Evolutionary conservation across 352 stramenopile species (phyloP).

Genomic region (Globisporangium polare): DNA sequence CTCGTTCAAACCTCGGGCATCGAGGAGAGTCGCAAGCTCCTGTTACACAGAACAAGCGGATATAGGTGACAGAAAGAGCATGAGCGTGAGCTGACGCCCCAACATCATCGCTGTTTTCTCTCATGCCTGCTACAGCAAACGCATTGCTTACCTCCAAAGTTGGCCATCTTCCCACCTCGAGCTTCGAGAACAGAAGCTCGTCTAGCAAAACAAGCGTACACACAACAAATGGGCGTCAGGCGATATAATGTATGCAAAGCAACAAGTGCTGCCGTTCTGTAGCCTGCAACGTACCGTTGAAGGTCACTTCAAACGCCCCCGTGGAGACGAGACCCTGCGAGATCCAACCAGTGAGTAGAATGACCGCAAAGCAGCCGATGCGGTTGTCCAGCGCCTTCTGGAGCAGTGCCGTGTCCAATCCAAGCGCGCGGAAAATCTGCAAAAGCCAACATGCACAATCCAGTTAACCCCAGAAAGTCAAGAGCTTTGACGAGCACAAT

Average conservation of each 20-base stretch:
- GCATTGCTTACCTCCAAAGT: slow-evolving; percentile 45
- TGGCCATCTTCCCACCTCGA: slow-evolving; percentile 60
- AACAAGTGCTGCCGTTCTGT: too few species aligned
- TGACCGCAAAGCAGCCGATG: slow-evolving; percentile 58
- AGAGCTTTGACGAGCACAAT: background rate
- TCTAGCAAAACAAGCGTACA: too few species aligned
- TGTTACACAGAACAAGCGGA: background rate
- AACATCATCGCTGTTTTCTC: background rate
- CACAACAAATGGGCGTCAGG: background rate
- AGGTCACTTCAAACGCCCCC: slow-evolving; percentile 80
- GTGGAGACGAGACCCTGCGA: slow-evolving; percentile 63
- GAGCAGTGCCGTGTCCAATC: slow-evolving; percentile 42
- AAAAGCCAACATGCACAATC: too few species aligned
- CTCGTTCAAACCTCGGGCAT: slow-evolving; percentile 4
- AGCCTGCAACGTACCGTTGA: slow-evolving; percentile 44
- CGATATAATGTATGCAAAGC: too few species aligned
- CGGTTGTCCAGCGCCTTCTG: slow-evolving; percentile 73
- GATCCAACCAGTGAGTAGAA: slow-evolving; percentile 57
- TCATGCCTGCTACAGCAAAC: background rate
- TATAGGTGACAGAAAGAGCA: background rate
- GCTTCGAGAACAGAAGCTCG: slow-evolving; percentile 75
- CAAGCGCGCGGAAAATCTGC: slow-evolving; percentile 47
- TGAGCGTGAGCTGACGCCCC: background rate
- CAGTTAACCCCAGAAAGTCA: too few species aligned
- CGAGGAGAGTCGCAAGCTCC: slow-evolving; percentile 8